These are phyloP conservation scores for Lizonia empirigonia DNA, from an alignment of 2,329 filamentous ascomycete genomes.

Conservation along the genomic window DNA sequence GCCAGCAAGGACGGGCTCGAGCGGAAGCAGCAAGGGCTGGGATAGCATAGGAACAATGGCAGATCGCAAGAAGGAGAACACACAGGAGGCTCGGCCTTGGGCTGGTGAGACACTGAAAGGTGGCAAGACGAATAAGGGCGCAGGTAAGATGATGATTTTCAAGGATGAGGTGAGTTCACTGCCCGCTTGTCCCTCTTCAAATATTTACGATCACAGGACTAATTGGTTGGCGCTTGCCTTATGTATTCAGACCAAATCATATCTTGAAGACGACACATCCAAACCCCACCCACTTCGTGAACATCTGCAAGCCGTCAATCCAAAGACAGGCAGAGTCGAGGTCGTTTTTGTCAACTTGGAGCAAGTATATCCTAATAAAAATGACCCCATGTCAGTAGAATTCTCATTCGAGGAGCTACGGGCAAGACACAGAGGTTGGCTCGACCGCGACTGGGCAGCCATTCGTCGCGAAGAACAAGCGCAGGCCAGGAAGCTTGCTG, in stretches of 20 bases:
- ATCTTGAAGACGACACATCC: slow-evolving; percentile 41
- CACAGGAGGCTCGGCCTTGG: slow-evolving; percentile 85
- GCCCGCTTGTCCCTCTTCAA: slow-evolving; percentile 45
- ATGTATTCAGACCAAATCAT: slow-evolving; percentile 59
- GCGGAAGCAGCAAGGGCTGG: slow-evolving; percentile 75
- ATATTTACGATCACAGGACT: slow-evolving; percentile 71
- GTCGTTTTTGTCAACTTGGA: slow-evolving; percentile 86
- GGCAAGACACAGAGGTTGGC: slow-evolving; percentile 74
- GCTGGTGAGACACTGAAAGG: slow-evolving; percentile 87
- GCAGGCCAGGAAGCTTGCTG: slow-evolving; percentile 33
- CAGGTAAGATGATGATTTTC: slow-evolving; percentile 87
- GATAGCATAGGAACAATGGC: slow-evolving; percentile 86
- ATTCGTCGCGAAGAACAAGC: slow-evolving; percentile 37
- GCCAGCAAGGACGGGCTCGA: slow-evolving; percentile 58
- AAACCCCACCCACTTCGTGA: slow-evolving; percentile 70
- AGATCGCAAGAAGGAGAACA: slow-evolving; percentile 94
- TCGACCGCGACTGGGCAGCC: slow-evolving; percentile 59
- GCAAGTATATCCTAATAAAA: slow-evolving; percentile 79
- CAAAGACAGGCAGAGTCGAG: slow-evolving; percentile 81
- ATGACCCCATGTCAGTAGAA: slow-evolving; percentile 70
- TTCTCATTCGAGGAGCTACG: slow-evolving; percentile 91
- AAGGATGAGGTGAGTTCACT: slow-evolving; percentile 85
- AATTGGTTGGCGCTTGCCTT: slow-evolving; percentile 66
- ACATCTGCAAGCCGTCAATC: slow-evolving; percentile 82
- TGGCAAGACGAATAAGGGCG: slow-evolving; percentile 77